phyloP scores from a whole-genome alignment of 2,329 filamentous ascomycete genomes.

The Shiraia sp. region DNA sequence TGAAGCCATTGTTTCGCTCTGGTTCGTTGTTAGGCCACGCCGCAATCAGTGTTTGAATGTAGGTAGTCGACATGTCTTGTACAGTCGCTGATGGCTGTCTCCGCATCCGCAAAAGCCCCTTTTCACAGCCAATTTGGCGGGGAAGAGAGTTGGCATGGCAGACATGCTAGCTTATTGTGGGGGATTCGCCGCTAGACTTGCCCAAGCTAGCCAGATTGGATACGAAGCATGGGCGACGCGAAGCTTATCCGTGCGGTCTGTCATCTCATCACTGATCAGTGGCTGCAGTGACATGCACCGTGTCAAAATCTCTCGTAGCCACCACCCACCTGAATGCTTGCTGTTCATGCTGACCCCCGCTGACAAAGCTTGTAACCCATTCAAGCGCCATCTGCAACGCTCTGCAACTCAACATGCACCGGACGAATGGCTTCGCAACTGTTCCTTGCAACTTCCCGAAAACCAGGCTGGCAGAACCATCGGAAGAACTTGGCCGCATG shows the following conservation, averaged over 20 bases:
- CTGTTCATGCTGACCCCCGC: neutral
- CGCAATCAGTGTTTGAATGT: too few relatives aligned
- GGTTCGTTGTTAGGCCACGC: slow-evolving; percentile 5
- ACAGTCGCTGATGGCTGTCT: too few relatives aligned
- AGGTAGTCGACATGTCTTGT: too few relatives aligned
- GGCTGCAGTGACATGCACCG: neutral
- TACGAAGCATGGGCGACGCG: slow-evolving; percentile 9
- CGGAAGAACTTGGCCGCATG: too few relatives aligned
- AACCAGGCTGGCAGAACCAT: slow-evolving; percentile 3
- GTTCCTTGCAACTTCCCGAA: slow-evolving; percentile 10
- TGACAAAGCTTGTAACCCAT: too few relatives aligned
- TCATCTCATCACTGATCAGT: neutral
- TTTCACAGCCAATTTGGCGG: slow-evolving; percentile 16
- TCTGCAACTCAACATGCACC: neutral
- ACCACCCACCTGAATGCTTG: neutral
- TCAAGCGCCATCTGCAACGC: neutral
- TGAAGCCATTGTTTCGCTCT: slow-evolving; percentile 8
- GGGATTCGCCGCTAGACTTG: slow-evolving; percentile 19
- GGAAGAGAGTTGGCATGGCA: slow-evolving; percentile 9
- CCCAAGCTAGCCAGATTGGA: slow-evolving; percentile 7
- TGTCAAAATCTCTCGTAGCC: neutral
- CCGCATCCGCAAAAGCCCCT: slow-evolving; percentile 3
- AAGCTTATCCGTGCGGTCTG: slow-evolving; percentile 5
- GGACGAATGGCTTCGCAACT: slow-evolving; percentile 5
- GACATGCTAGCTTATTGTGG: slow-evolving; percentile 19